Evolutionary conservation across 1,139 yeast species (phyloP).

Genomic region (Yamadazyma jaroonii): DNA sequence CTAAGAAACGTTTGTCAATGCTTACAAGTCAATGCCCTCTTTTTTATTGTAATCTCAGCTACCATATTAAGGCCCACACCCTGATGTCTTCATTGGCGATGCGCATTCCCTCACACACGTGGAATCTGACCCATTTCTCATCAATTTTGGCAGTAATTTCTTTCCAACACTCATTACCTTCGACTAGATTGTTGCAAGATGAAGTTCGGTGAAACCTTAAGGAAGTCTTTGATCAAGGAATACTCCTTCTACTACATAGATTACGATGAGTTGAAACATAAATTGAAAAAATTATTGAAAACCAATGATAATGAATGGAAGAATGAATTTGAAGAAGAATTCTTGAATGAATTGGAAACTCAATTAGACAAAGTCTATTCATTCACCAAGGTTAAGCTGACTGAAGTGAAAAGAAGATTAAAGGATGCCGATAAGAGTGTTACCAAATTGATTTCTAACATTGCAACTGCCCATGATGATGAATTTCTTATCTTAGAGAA

Average conservation of each 20-base stretch:
- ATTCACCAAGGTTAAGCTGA: slow-evolving; percentile 82
- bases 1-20: too few relatives aligned
- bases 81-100: too few relatives aligned
- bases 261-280: slow-evolving; percentile 85
- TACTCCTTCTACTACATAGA: slow-evolving; percentile 87
- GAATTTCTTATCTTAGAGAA: slow-evolving; percentile 90
- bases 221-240: slow-evolving; percentile 73
- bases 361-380: slow-evolving; percentile 90
- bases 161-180: too few relatives aligned
- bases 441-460: slow-evolving; percentile 49
- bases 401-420: slow-evolving; percentile 79
- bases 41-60: too few relatives aligned
- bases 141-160: too few relatives aligned
- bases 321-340: slow-evolving; percentile 74
- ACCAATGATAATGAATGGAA: slow-evolving; percentile 62
- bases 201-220: slow-evolving; percentile 79
- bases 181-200: slow-evolving; percentile 21
- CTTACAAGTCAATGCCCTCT: too few relatives aligned
- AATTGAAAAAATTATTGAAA: slow-evolving; percentile 64
- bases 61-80: too few relatives aligned
- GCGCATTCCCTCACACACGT: background rate
- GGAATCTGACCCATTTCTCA: background rate
- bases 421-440: slow-evolving; percentile 75
- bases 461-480: slow-evolving; percentile 57
- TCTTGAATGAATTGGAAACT: slow-evolving; percentile 67